These are phyloP conservation scores for Oryza meyeriana DNA, from an alignment of 176 grass and related monocot species.

Conservation along the genomic window DNA sequence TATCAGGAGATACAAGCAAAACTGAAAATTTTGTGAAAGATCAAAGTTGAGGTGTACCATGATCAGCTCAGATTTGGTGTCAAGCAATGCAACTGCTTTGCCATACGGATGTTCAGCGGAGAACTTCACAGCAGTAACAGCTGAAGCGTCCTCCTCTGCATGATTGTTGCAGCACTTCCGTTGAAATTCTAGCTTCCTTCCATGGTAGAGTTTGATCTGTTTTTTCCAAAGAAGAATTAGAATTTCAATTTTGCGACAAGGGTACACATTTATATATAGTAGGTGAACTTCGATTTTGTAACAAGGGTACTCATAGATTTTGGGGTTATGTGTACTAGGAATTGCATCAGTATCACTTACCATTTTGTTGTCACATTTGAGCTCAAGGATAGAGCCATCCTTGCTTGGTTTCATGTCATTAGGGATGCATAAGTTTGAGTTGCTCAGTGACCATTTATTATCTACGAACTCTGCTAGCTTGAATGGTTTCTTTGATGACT, in stretches of 20 bases:
- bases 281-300: not conserved
- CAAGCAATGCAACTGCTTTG: conserved; percentile 61
- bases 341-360: conserved; percentile 30
- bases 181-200: conserved; percentile 67
- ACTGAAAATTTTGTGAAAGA: not conserved
- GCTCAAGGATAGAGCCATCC: conserved; percentile 53
- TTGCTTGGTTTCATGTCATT: conserved; percentile 36
- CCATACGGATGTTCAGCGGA: conserved; percentile 66
- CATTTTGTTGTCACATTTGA: conserved; percentile 49
- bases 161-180: conserved; percentile 54
- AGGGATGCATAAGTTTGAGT: conserved; percentile 45
- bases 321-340: not conserved
- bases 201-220: conserved; percentile 78
- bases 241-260: not conserved
- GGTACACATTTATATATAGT: not conserved
- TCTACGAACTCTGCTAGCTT: conserved; percentile 66
- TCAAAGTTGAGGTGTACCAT: conserved; percentile 37
- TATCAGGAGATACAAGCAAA: not conserved
- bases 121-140: conserved; percentile 72
- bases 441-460: conserved; percentile 63
- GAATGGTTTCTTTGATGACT: conserved; percentile 34
- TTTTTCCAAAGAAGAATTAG: conserved; percentile 14
- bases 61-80: conserved; percentile 52
- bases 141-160: conserved; percentile 28
- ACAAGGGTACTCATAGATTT: not conserved